Base-by-base conservation (phyloP, 805 yeast species). In the Saccharomycopsis olivae region DNA sequence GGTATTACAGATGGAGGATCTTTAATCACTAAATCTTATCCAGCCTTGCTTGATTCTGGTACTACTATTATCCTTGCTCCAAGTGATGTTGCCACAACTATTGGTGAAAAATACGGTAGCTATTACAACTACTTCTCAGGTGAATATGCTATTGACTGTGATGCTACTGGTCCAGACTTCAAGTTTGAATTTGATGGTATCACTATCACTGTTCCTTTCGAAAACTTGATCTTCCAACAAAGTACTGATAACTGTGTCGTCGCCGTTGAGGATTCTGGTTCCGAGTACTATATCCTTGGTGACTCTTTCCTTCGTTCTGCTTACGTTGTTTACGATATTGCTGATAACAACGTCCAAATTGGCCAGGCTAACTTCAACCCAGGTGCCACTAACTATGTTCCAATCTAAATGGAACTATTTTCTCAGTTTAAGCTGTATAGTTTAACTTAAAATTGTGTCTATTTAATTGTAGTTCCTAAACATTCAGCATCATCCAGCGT, bases 301-400 rank as follows among this genome's bases (percentile, higher is more conserved):
- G 81, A 74, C 53, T 63, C 66, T 46, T 66, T 76, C 49, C 59
- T 77, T 47, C 61, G 75, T 38, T 65, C 71, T 42, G 77, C 78
- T 2, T 80, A 78, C 54, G 65, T 75, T 20, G 84, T 77, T 13
- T 77, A 69, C 55, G 80, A 81, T 55, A 58, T 77, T 38, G 83
- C 75, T 24, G 69, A 69, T 51, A 58, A 57, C 35, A 65, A 71
- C 50, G 61, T 80, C 29, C 73, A 82, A 3, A 49, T 80, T 52
- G 83, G 76, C 17, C 72, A 68, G 52, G 69, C 67, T 24, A 31
- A 30, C 23, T 40, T 30, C 38, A 21, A 17, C 46, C 73, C 9
- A 58, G 60, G 30, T 73, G 73, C 49, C 60, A 5, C 31, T 9
- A 15, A 28, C 8, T 6, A 9, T 14, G 31, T 28, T 28, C 8